Percentiles rank a stretch among this genome's conserved stretches.
These are phyloP conservation scores for Albizia julibrissin DNA, from an alignment of 306 rosid genomes.

Conservation along the genomic window DNA sequence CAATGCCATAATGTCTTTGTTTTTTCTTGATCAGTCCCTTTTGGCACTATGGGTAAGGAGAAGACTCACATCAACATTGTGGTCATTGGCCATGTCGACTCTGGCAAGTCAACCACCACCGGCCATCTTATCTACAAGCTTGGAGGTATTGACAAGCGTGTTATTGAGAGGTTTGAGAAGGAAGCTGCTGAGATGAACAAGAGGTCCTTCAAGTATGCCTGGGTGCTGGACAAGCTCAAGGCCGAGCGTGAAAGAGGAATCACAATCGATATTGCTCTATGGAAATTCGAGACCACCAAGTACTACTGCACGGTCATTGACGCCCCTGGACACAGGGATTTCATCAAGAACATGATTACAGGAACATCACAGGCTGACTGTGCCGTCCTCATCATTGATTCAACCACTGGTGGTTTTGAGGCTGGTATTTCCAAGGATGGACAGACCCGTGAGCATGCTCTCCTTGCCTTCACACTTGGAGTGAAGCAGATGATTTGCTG, in stretches of 20 bases:
- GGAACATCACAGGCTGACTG: slow-evolving; percentile 97
- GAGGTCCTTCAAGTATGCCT: slow-evolving; percentile 93
- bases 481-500: slow-evolving; percentile 95
- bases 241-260: slow-evolving; percentile 98
- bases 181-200: slow-evolving; percentile 98
- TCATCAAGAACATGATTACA: slow-evolving; percentile 90
- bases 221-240: slow-evolving; percentile 97
- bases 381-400: slow-evolving; percentile 88
- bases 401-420: slow-evolving; percentile 93
- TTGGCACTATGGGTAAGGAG: slow-evolving; percentile 69
- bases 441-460: slow-evolving; percentile 95
- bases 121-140: slow-evolving; percentile 94
- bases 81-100: slow-evolving; percentile 95
- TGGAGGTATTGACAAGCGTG: slow-evolving; percentile 98
- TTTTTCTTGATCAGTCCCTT: slow-evolving; percentile 6
- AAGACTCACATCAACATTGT: slow-evolving; percentile 88
- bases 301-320: slow-evolving; percentile 95
- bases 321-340: slow-evolving; percentile 94
- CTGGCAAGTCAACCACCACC: slow-evolving; percentile 90
- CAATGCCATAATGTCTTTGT: too few relatives aligned
- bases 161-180: slow-evolving; percentile 87
- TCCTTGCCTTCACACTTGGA: slow-evolving; percentile 93
- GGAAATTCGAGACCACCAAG: slow-evolving; percentile 91
- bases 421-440: slow-evolving; percentile 98
- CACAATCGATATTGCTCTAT: slow-evolving; percentile 84